Base-by-base conservation (phyloP, 495 filamentous ascomycete genomes). In the Aspergillus taichungensis region DNA sequence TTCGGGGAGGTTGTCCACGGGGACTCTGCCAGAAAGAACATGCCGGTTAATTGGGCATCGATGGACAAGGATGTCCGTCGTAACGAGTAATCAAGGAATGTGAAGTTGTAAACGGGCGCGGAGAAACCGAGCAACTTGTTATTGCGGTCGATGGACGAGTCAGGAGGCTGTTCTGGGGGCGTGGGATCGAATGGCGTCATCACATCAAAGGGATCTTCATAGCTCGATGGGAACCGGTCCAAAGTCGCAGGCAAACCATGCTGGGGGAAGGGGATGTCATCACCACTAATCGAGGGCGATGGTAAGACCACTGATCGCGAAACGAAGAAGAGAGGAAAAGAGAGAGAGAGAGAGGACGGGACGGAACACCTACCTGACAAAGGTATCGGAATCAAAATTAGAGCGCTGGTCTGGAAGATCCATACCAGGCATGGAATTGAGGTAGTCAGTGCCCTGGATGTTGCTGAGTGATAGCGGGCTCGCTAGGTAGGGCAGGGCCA, bases 11-110 rank as follows among this genome's bases (percentile, higher is more conserved):
- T 74, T 18, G 86, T 78, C 63, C 76, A 78, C 10, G 87, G 83
- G 49, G 89, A 68, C 67, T 95, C 89, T 40, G 89, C 88, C 6
- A 95, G 77, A 56, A 92, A 94, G 68, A 95, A 95, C 87, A 94
- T 94, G 68, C 89, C 89, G 57, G 92, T 87, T 29, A 95, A 67
- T 62, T 94, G 89, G 35, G 87, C 88, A 7, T 83, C 78, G 59
- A 94, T 79, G 30, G 76, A 74, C 14, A 88, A 59, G 6, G 69
- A 71, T 6, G 73, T 67, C 56, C 77, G 62, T 42, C 78, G 73
- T 61, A 78, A 71, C 49, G 77, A 73, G 68, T 78, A 84, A 53
- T 88, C 83, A 30, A 88, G 69, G 8, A 87, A 66, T 2, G 77
- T 78, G 36, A 83, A 87, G 51, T 80, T 79, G 49, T 83, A 79